phyloP scores from a whole-genome alignment of 2,329 filamentous ascomycete genomes.

The Trichoderma arundinaceum region DNA sequence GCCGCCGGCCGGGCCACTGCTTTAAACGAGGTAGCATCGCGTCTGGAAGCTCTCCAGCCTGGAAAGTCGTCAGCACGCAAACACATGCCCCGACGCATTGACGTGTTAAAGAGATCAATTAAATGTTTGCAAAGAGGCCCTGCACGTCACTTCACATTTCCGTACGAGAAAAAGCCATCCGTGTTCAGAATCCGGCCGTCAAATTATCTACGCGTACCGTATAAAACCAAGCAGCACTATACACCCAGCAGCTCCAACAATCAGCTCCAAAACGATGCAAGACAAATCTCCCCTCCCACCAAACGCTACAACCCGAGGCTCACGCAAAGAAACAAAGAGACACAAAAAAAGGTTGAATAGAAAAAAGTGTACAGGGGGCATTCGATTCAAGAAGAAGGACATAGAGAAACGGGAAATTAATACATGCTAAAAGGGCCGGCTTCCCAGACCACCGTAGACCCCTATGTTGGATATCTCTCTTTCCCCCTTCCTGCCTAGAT shows the following conservation, averaged over 20 bases:
- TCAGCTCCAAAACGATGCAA: background rate
- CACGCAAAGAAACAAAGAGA: background rate
- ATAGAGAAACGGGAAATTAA: conserved; percentile 51
- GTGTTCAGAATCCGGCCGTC: conserved; percentile 12
- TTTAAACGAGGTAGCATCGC: no score
- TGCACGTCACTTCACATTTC: no score
- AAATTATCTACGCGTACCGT: conserved; percentile 10
- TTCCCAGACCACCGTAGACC: conserved; percentile 38
- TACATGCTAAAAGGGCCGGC: conserved; percentile 54
- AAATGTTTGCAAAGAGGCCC: no score
- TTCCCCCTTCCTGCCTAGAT: conserved; percentile 20
- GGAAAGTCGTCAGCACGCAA: no score
- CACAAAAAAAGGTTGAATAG: background rate
- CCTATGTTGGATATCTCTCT: conserved; percentile 35
- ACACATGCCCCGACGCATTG: no score
- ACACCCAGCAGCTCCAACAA: background rate
- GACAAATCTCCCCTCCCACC: background rate
- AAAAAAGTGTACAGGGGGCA: conserved; percentile 19
- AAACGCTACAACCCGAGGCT: background rate
- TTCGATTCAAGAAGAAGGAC: conserved; percentile 36
- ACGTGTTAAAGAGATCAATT: no score
- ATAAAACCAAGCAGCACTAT: background rate
- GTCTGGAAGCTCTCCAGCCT: no score
- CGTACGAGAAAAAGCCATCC: no score
- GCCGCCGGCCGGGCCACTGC: no score